Evolutionary conservation across 2,329 filamentous ascomycete genomes (phyloP).

Genomic region (Ascochyta fabae): DNA sequence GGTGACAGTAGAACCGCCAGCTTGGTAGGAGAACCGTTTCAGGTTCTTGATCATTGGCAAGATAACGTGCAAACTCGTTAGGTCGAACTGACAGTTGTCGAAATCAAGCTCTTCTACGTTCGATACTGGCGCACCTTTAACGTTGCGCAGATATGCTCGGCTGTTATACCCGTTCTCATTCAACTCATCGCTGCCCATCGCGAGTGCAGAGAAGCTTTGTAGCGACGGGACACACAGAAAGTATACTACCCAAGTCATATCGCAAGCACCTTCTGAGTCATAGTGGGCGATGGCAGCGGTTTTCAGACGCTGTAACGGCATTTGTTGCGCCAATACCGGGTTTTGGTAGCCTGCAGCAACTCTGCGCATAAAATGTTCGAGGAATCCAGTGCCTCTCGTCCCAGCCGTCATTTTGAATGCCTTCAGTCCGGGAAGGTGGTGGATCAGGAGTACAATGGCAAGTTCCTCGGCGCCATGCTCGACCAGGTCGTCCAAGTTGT

Average conservation of each 20-base stretch:
- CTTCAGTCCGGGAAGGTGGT: conserved; percentile 19
- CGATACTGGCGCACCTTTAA: conserved; percentile 1
- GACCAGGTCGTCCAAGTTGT: conserved; percentile 7
- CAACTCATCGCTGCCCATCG: conserved; percentile 16
- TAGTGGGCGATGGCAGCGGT: conserved; percentile 18
- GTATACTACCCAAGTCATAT: conserved; percentile 14
- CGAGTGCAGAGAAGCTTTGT: conserved; percentile 13
- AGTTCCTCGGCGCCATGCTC: conserved; percentile 5
- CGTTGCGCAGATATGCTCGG: background rate
- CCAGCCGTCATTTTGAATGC: conserved; percentile 18
- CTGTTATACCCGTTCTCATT: background rate
- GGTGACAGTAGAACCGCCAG: conserved; percentile 6
- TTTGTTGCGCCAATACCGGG: background rate
- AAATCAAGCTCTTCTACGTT: conserved; percentile 23
- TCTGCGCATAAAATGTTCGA: conserved; percentile 3
- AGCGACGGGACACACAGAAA: conserved; percentile 24
- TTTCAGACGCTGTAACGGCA: conserved; percentile 23
- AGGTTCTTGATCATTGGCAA: conserved; percentile 13
- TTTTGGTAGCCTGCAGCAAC: conserved; percentile 18
- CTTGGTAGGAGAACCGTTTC: conserved; percentile 18
- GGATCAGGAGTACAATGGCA: conserved; percentile 18
- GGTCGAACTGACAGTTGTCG: conserved; percentile 9
- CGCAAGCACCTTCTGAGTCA: conserved; percentile 11
- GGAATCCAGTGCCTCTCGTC: background rate
- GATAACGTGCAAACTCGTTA: conserved; percentile 7